These are phyloP conservation scores for Coemansia guatemalensis DNA, from an alignment of 192 early-diverging fungal species.

Conservation along the genomic window DNA sequence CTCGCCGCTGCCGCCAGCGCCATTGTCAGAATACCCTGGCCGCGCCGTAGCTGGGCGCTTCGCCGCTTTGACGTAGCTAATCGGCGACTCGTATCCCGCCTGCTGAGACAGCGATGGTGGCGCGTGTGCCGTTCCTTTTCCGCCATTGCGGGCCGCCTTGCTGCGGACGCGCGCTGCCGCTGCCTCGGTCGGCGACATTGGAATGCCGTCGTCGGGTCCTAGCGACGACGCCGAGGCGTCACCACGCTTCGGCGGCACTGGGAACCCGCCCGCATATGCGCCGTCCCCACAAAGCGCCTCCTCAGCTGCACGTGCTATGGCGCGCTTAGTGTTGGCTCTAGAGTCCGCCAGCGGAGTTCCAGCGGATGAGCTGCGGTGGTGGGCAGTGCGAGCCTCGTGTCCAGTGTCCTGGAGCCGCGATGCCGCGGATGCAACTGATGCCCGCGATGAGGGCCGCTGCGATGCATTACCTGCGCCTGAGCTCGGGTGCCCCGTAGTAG, in stretches of 20 bases:
- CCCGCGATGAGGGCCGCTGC: slow-evolving; percentile 43
- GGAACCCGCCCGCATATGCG: neutral
- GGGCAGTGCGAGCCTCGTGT: slow-evolving; percentile 15
- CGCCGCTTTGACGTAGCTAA: neutral
- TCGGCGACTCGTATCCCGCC: slow-evolving; percentile 8
- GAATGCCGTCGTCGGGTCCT: slow-evolving; percentile 20
- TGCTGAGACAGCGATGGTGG: neutral
- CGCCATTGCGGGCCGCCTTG: slow-evolving; percentile 13
- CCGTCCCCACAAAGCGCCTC: slow-evolving; percentile 8
- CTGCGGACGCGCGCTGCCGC: slow-evolving; percentile 32
- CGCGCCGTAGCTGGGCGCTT: neutral
- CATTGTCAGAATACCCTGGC: neutral
- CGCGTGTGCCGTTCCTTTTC: neutral
- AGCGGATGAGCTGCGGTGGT: slow-evolving; percentile 48
- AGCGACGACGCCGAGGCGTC: slow-evolving; percentile 11
- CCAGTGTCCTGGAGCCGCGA: slow-evolving; percentile 17
- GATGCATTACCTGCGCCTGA: slow-evolving; percentile 8
- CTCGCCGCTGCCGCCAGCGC: slow-evolving; percentile 1
- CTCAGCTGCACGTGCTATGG: slow-evolving; percentile 31
- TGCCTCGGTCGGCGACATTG: slow-evolving; percentile 39
- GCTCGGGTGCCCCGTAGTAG: slow-evolving; percentile 14
- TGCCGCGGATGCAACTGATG: slow-evolving; percentile 31
- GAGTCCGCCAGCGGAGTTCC: slow-evolving; percentile 31
- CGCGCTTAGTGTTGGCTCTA: slow-evolving; percentile 21
- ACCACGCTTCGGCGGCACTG: slow-evolving; percentile 14